Percentiles rank a stretch among this genome's conserved stretches.
phyloP scores from a whole-genome alignment of 2,329 filamentous ascomycete genomes.

The Coniosporium uncinatum region DNA sequence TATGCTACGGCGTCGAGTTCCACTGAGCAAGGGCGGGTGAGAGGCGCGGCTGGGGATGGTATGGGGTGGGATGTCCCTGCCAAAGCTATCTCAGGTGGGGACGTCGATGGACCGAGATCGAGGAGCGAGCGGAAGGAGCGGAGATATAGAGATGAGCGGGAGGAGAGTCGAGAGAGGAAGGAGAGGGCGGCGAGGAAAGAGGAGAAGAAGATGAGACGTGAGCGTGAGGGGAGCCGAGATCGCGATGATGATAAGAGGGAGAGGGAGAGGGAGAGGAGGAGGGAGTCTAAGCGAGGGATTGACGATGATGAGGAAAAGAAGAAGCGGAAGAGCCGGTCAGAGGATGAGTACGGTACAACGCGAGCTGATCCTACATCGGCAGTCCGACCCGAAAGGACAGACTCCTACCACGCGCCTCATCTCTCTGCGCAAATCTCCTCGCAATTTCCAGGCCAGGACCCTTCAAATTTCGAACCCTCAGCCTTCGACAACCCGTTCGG shows the following conservation, averaged over 20 bases:
- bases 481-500: constrained; percentile 32
- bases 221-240: constrained; percentile 22
- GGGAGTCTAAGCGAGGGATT: too few species aligned
- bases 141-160: background rate
- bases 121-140: background rate
- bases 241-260: constrained; percentile 15
- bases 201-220: constrained; percentile 10
- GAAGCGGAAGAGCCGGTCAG: constrained; percentile 9
- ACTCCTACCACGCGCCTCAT: constrained; percentile 17
- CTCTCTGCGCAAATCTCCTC: constrained; percentile 38
- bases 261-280: constrained; percentile 19
- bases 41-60: background rate
- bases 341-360: background rate
- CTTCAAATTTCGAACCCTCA: constrained; percentile 34
- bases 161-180: background rate
- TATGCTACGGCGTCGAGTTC: background rate
- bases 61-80: background rate
- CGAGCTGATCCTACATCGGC: constrained; percentile 4
- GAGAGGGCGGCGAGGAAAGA: background rate
- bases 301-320: constrained; percentile 19
- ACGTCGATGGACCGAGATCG: too few species aligned
- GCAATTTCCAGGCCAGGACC: constrained; percentile 55
- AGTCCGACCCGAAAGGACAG: constrained; percentile 2
- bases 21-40: background rate
- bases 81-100: too few species aligned